Percentiles rank a stretch among this genome's conserved stretches.
Conservation (phyloP, 371 early-diverging fungal species). For the Apophysomyces elegans region DNA sequence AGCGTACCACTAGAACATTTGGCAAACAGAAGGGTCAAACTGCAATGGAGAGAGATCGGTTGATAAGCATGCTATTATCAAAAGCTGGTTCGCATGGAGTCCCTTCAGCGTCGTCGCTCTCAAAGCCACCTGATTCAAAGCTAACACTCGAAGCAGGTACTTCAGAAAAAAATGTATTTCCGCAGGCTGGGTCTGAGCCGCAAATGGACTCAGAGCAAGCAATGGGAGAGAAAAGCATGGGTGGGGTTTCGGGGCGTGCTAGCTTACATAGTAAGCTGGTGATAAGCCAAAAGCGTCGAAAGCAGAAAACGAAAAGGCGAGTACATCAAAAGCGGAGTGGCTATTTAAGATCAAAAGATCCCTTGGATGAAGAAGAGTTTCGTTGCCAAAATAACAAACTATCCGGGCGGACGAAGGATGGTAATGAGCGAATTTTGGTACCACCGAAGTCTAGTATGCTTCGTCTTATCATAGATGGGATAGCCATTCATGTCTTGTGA, state of each 20-base stretch:
- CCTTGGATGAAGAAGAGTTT: slow-evolving; percentile 28
- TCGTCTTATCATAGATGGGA: slow-evolving; percentile 66
- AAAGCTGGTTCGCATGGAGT: background rate
- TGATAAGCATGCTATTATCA: background rate
- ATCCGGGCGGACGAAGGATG: slow-evolving; percentile 13
- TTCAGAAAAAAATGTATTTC: background rate
- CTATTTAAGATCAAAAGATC: background rate
- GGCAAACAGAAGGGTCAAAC: background rate
- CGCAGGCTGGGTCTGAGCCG: background rate
- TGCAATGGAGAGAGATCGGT: background rate
- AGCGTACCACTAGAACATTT: background rate
- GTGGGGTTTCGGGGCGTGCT: background rate
- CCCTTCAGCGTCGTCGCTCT: background rate
- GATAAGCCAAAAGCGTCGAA: slow-evolving; percentile 1
- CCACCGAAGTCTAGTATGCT: slow-evolving; percentile 59
- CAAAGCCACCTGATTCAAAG: background rate
- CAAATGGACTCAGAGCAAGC: background rate
- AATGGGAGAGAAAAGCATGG: background rate
- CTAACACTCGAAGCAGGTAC: background rate
- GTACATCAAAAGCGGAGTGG: background rate
- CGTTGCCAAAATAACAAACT: slow-evolving; percentile 24
- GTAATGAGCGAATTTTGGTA: slow-evolving; percentile 38
- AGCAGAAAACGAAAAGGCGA: slow-evolving; percentile 12
- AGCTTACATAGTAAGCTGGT: background rate
- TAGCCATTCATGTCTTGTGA: slow-evolving; percentile 70